Conservation (phyloP, 257 asterid genomes). For the Petunia axillaris region DNA sequence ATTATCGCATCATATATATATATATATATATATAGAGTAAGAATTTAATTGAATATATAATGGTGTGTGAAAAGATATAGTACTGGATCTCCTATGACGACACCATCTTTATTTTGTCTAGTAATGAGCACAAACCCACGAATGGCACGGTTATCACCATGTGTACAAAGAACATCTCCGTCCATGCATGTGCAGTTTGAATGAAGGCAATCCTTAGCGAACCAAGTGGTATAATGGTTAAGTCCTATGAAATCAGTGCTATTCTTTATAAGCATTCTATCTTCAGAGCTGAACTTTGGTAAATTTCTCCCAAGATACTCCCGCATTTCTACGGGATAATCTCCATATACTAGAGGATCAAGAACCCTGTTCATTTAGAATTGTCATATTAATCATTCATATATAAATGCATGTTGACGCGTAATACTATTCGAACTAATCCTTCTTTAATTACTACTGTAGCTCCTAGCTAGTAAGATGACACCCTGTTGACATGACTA, state of each 20-base stretch:
- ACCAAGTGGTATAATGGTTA: conserved; percentile 66
- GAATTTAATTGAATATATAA: not conserved
- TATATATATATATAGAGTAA: no score
- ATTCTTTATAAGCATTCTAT: conserved; percentile 42
- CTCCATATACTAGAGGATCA: conserved; percentile 74
- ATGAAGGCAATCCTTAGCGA: conserved; percentile 67
- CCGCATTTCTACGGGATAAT: conserved; percentile 79
- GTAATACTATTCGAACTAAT: no score
- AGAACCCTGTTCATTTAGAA: conserved; percentile 44
- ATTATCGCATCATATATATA: not conserved
- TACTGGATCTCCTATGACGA: conserved; percentile 68
- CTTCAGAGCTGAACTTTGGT: conserved; percentile 62
- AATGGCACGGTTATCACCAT: conserved; percentile 55
- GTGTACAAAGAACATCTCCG: conserved; percentile 33
- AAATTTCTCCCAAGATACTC: conserved; percentile 53
- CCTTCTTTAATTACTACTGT: no score
- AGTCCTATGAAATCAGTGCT: conserved; percentile 75
- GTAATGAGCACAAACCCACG: conserved; percentile 48
- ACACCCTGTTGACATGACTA: no score
- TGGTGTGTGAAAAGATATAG: not conserved
- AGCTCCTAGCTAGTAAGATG: no score
- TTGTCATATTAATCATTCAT: not conserved
- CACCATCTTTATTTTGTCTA: conserved; percentile 51
- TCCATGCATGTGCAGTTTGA: conserved; percentile 52
- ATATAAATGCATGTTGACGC: no score